These are phyloP conservation scores for Glomus cerebriforme DNA, from an alignment of 192 early-diverging fungal genomes.

Conservation along the genomic window DNA sequence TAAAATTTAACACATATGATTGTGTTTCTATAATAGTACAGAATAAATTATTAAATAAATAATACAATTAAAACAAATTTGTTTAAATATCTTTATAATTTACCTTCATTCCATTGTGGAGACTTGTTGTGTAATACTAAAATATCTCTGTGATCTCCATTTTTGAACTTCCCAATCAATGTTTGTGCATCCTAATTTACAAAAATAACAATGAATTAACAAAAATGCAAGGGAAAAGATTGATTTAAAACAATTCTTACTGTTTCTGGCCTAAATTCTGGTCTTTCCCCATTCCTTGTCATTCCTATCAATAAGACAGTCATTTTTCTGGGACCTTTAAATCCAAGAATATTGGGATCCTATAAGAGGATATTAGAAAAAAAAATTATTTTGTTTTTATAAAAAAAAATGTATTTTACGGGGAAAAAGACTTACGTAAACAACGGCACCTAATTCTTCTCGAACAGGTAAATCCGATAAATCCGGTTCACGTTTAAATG, in stretches of 20 bases:
- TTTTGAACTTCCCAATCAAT: constrained; percentile 58
- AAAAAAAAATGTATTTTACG: neutral
- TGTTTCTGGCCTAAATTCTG: constrained; percentile 52
- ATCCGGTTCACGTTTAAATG: constrained; percentile 38
- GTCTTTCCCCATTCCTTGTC: constrained; percentile 59
- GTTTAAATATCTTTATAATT: neutral
- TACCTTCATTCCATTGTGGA: constrained; percentile 92
- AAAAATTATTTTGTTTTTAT: neutral
- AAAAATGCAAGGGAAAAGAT: neutral
- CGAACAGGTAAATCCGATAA: constrained; percentile 44
- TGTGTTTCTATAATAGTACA: constrained; percentile 62
- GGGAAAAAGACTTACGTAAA: constrained; percentile 59
- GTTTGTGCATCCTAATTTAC: constrained; percentile 65
- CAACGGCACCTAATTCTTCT: constrained; percentile 73
- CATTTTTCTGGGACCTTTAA: constrained; percentile 93
- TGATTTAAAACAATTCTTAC: constrained; percentile 37
- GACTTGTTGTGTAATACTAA: constrained; percentile 84
- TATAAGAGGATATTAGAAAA: constrained; percentile 33
- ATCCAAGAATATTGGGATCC: constrained; percentile 86
- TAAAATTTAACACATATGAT: constrained; percentile 94
- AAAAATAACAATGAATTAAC: neutral
- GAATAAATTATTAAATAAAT: too few relatives aligned
- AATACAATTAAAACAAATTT: neutral
- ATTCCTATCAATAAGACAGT: constrained; percentile 76
- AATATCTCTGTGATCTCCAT: constrained; percentile 61